Evolutionary conservation across 805 yeast species (phyloP), one percentile per base, ranked within the genome.

Genomic region (Metschnikowia borealis): DNA sequence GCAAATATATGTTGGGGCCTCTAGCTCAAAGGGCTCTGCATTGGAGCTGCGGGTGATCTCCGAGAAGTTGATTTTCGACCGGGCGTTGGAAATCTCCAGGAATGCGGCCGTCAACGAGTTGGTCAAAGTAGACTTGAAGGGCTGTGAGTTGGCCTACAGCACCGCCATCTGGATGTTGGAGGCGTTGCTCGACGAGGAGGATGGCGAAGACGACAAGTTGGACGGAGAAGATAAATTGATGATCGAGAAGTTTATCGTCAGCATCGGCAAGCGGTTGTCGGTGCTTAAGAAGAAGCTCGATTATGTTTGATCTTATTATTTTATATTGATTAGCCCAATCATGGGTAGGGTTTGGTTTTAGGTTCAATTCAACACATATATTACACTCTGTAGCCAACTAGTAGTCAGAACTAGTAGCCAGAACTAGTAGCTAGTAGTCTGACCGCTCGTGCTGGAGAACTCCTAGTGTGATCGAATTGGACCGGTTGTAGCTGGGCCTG

Each of bases 151-250:
- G 51, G 87, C 92, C 7, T 92, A 92, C 65, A 88, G 95, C 3
- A 89, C 96, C 0, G 84, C 97, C 0, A 81, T 92, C 47, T 92
- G 97, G 97, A 89, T 92, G 97, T 73, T 92, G 61, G 95, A 89
- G 63, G 89, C 96, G 0, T 71, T 92, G 26, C 67, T 90, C 48
- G 92, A 86, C 52, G 74, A 69, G 15, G 53, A 54, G 15, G 44
- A 48, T 18, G 48, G 64, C 23, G 61, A 63, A 10, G 73, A 67
- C 14, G 73, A 69, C 21, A 77, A 66, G 52, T 71, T 91, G 51
- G 95, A 88, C 61, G 78, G 73, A 4, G 89, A 84, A 45, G 98
- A 92, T 65, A 72, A 72, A 46, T 79, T 75, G 40, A 85, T 87
- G 67, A 89, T 92, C 46, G 89, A 85, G 63, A 83, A 83, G 66